Evolutionary conservation across 495 filamentous ascomycete species (phyloP).

Genomic region (Penicillium desertorum): DNA sequence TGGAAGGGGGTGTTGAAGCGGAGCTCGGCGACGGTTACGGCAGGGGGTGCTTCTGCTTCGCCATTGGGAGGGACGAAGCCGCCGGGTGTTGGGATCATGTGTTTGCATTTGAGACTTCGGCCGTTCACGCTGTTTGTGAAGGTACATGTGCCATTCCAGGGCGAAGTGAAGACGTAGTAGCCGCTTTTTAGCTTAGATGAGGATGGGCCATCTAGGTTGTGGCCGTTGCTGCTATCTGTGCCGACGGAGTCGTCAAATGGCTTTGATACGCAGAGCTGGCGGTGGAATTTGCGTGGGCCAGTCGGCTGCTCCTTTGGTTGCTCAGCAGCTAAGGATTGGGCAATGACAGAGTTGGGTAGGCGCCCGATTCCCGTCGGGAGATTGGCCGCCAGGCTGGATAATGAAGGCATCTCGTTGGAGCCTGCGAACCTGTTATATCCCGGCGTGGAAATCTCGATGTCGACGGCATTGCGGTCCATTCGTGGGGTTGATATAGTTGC

Average conservation of each 20-base stretch:
- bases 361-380: conserved; percentile 26
- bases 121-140: conserved; percentile 75
- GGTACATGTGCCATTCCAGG: conserved; percentile 82
- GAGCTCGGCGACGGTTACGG: conserved; percentile 74
- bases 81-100: conserved; percentile 45
- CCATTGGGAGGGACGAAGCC: conserved; percentile 4
- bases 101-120: conserved; percentile 73
- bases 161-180: conserved; percentile 67
- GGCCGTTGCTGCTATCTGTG: conserved; percentile 1
- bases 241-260: conserved; percentile 22
- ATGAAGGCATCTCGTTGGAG: conserved; percentile 36
- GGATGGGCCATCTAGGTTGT: conserved; percentile 17
- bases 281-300: conserved; percentile 40
- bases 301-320: conserved; percentile 18
- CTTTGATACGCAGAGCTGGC: conserved; percentile 40
- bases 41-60: conserved; percentile 28
- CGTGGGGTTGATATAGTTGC: conserved; percentile 60
- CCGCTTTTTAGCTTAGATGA: conserved; percentile 43
- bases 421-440: conserved; percentile 61
- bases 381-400: conserved; percentile 34
- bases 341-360: conserved; percentile 20
- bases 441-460: conserved; percentile 61
- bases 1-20: conserved; percentile 79
- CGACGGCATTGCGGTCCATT: conserved; percentile 41
- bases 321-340: conserved; percentile 18